Evolutionary conservation across 306 rosid genomes (phyloP).

Genomic region (Fagus sylvatica): DNA sequence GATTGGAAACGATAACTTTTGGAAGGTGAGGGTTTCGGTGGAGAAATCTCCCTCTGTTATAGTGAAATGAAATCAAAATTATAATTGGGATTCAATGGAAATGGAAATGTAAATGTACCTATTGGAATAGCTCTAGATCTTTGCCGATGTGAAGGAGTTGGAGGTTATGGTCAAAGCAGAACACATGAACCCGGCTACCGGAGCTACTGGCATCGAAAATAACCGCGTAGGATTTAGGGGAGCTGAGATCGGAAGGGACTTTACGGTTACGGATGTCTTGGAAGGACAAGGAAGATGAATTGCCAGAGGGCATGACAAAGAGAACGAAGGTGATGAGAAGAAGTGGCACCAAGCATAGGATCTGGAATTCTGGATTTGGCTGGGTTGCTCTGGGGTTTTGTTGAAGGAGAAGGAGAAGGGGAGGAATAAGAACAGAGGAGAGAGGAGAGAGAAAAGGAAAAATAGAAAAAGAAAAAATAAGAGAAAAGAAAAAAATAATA

Average conservation of each 20-base stretch:
- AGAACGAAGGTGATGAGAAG: constrained; percentile 63
- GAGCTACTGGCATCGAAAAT: constrained; percentile 98
- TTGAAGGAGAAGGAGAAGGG: too few species aligned
- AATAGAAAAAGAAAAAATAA: too few species aligned
- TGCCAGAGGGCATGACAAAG: constrained; percentile 59
- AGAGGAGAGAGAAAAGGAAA: too few species aligned
- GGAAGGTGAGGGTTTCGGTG: too few species aligned
- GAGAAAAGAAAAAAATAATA: too few species aligned
- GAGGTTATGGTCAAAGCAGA: constrained; percentile 62
- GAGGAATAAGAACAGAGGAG: too few species aligned
- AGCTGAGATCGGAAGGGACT: constrained; percentile 49
- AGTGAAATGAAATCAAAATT: not conserved
- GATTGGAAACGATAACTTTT: too few species aligned
- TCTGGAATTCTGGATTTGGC: too few species aligned
- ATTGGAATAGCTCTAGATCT: constrained; percentile 82
- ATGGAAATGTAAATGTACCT: constrained; percentile 37
- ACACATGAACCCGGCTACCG: constrained; percentile 98
- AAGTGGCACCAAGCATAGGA: constrained; percentile 68
- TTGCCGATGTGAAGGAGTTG: constrained; percentile 90
- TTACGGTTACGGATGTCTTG: constrained; percentile 55
- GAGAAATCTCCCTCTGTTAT: too few species aligned
- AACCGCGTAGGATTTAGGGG: constrained; percentile 58
- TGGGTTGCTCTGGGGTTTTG: too few species aligned
- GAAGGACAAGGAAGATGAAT: constrained; percentile 28
- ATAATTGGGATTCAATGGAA: not conserved